Evolutionary conservation across 1,139 yeast genomes (phyloP), one percentile per base, ranked within the genome.

Genomic region (Kodamaea derodonti): DNA sequence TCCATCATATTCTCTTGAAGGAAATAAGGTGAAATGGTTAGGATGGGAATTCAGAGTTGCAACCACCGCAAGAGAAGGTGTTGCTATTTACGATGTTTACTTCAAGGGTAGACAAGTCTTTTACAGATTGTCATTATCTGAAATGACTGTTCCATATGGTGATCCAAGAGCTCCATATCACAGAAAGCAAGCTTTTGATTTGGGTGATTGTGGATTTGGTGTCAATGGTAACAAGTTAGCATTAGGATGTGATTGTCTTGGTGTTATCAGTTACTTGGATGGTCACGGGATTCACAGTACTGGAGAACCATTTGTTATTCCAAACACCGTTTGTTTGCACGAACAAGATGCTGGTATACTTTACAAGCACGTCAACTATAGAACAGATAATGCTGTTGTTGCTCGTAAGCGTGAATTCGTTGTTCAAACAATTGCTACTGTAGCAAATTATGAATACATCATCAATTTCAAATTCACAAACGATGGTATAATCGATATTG

Each of bases 141-240:
- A 86, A 64, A 86, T 86, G 95, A 84, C 95, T 25, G 95, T 86
- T 43, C 95, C 95, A 22, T 86, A 86, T 55, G 94, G 90, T 54
- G 95, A 84, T 57, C 94, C 95, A 48, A 76, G 95, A 61, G 84
- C 87, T 40, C 95, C 95, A 43, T 80, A 78, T 65, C 95, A 85
- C 66, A 78, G 95, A 70, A 86, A 86, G 67, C 94, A 84, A 70
- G 95, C 95, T 20, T 86, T 86, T 52, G 95, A 86, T 61, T 73
- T 86, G 54, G 95, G 95, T 58, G 95, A 86, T 60, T 80, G 87
- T 67, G 95, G 95, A 17, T 87, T 86, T 48, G 95, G 95, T 57
- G 75, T 70, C 45, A 77, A 75, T 47, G 95, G 87, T 51, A 84
- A 86, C 65, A 75, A 75, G 42, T 75, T 86, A 54, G 69, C 65